A percentile compares a stretch with the other conserved stretches of the same genome.
Evolutionary conservation across 495 filamentous ascomycete genomes (phyloP).

Genomic region (Penicillium goetzii): DNA sequence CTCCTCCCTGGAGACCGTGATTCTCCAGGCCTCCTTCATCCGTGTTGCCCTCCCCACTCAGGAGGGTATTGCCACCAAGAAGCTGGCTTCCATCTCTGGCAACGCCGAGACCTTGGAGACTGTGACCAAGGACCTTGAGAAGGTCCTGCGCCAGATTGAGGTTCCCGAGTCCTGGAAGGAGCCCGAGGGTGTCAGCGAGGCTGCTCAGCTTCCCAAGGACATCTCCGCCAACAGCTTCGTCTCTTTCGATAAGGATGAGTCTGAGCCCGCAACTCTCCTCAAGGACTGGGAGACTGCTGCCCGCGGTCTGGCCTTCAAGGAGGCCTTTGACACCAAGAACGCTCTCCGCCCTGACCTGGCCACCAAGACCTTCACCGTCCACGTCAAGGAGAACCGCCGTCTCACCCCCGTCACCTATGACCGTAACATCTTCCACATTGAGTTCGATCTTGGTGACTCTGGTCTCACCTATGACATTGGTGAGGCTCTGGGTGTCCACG

Average conservation of each 20-base stretch:
- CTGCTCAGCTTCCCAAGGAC: constrained; percentile 56
- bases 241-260: constrained; percentile 75
- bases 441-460: constrained; percentile 90
- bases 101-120: constrained; percentile 60
- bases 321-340: constrained; percentile 77
- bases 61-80: constrained; percentile 53
- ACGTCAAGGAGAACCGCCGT: constrained; percentile 92
- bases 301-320: constrained; percentile 89
- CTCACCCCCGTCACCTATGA: constrained; percentile 89
- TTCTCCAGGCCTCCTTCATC: constrained; percentile 81
- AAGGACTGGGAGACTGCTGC: constrained; percentile 80
- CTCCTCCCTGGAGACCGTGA: constrained; percentile 60
- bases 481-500: constrained; percentile 96
- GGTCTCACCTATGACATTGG: constrained; percentile 95
- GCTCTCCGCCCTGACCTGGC: constrained; percentile 82
- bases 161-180: constrained; percentile 79
- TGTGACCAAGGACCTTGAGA: constrained; percentile 67
- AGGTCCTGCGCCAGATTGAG: constrained; percentile 70
- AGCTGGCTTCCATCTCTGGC: constrained; percentile 59
- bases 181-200: constrained; percentile 58
- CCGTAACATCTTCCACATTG: constrained; percentile 99
- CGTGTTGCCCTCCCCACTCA: constrained; percentile 66
- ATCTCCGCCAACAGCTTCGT: constrained; percentile 80
- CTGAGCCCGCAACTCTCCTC: constrained; percentile 66
- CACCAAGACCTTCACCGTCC: constrained; percentile 82